phyloP scores from a whole-genome alignment of 1,139 yeast genomes.

The Saccharomycopsis hybrid region DNA sequence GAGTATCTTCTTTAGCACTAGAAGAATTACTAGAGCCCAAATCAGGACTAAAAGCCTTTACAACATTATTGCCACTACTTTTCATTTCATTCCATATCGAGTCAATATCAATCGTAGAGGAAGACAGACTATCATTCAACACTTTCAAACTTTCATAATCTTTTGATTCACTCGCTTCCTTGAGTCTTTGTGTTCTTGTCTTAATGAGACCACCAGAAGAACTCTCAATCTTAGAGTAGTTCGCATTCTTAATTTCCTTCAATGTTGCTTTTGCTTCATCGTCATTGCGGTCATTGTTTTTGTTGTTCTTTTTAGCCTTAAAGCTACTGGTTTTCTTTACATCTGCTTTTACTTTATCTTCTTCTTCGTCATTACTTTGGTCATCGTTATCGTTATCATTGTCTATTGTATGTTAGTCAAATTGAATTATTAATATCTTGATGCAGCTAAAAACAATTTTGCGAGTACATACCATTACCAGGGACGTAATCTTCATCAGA shows the following conservation, averaged over 20 bases:
- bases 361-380: constrained; percentile 14
- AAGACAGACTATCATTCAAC: constrained; percentile 22
- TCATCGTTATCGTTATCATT: constrained; percentile 7
- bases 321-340: neutral
- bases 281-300: constrained; percentile 13
- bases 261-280: constrained; percentile 27
- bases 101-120: constrained; percentile 35
- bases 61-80: neutral
- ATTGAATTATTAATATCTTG: constrained; percentile 8
- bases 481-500: constrained; percentile 58
- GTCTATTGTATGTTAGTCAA: neutral
- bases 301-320: neutral
- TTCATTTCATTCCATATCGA: constrained; percentile 51
- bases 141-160: constrained; percentile 25
- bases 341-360: constrained; percentile 22
- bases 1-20: constrained; percentile 17
- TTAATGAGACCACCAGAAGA: constrained; percentile 49
- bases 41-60: neutral
- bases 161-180: constrained; percentile 32
- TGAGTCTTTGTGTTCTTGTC: constrained; percentile 47
- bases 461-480: constrained; percentile 24
- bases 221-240: constrained; percentile 40
- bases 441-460: constrained; percentile 15
- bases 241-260: constrained; percentile 30
- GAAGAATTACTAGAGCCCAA: neutral